These are phyloP conservation scores for Podospora australis DNA, from an alignment of 495 filamentous ascomycete genomes.

Conservation along the genomic window DNA sequence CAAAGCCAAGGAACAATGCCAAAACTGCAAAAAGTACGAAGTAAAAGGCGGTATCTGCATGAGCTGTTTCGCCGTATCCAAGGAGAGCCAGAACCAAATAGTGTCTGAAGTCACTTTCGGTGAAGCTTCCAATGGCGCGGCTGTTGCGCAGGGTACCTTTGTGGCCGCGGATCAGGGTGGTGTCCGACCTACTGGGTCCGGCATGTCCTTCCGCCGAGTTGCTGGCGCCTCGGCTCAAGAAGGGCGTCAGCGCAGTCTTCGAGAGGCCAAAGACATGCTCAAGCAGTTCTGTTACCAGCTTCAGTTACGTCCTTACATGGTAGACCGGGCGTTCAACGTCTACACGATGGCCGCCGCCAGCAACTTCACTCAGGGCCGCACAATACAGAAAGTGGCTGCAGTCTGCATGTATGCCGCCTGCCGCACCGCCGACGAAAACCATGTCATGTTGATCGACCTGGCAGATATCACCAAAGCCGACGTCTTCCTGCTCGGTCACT, in stretches of 20 bases:
- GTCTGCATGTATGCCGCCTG: slow-evolving; percentile 85
- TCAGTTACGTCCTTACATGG: slow-evolving; percentile 51
- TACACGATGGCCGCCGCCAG: slow-evolving; percentile 71
- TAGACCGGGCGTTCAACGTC: slow-evolving; percentile 57
- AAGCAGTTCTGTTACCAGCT: slow-evolving; percentile 40
- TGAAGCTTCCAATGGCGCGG: slow-evolving; percentile 73
- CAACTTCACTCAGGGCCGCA: slow-evolving; percentile 86
- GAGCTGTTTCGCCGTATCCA: slow-evolving; percentile 69
- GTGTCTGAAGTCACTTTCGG: slow-evolving; percentile 88
- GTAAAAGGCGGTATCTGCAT: slow-evolving; percentile 60
- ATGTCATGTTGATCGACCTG: slow-evolving; percentile 88
- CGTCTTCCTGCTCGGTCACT: slow-evolving; percentile 82
- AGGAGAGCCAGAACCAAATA: slow-evolving; percentile 78
- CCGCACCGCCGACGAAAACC: slow-evolving; percentile 54
- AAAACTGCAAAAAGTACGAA: slow-evolving; percentile 30
- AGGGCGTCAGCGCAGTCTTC: slow-evolving; percentile 63
- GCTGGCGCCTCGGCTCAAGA: slow-evolving; percentile 36
- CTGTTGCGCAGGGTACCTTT: slow-evolving; percentile 84
- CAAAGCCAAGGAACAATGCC: slow-evolving; percentile 22
- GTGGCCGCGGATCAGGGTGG: slow-evolving; percentile 70
- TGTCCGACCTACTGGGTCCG: slow-evolving; percentile 37
- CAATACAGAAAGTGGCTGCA: slow-evolving; percentile 74
- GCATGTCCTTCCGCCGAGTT: slow-evolving; percentile 30
- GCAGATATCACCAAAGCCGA: slow-evolving; percentile 83
- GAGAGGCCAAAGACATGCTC: slow-evolving; percentile 48